Evolutionary conservation across 129 eudicot species (phyloP).

Genomic region (Arctium lappa): DNA sequence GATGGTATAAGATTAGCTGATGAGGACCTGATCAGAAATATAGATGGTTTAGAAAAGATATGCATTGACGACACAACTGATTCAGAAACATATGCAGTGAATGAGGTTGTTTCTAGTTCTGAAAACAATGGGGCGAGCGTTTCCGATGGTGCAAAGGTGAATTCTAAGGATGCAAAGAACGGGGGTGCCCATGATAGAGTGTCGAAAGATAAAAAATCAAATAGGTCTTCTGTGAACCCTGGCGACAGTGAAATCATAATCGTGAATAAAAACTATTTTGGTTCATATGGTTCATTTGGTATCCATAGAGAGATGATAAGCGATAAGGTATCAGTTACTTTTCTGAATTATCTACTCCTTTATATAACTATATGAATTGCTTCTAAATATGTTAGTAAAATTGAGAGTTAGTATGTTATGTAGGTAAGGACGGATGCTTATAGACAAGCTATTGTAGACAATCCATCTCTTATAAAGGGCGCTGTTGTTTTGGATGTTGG

Average conservation of each 20-base stretch:
- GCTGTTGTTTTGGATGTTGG: conserved; percentile 93
- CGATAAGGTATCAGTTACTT: conserved; percentile 60
- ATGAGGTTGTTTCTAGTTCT: conserved; percentile 28
- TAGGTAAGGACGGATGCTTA: conserved; percentile 95
- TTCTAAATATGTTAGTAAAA: neutral
- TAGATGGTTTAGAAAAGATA: conserved; percentile 28
- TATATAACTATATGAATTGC: neutral
- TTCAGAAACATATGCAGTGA: conserved; percentile 14
- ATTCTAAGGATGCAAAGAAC: conserved; percentile 1
- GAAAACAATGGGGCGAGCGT: conserved; percentile 11
- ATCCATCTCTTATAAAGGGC: conserved; percentile 76
- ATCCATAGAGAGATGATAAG: conserved; percentile 95
- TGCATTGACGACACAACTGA: conserved; percentile 31
- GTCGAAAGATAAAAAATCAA: conserved; percentile 18
- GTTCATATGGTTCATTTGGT: conserved; percentile 76
- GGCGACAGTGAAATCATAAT: conserved; percentile 37
- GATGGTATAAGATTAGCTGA: conserved; percentile 33
- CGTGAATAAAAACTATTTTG: conserved; percentile 76
- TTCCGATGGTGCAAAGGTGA: neutral
- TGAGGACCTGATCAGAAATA: conserved; percentile 28
- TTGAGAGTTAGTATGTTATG: conserved; percentile 7
- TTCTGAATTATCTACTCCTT: neutral
- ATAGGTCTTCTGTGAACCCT: conserved; percentile 20
- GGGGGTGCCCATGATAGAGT: neutral
- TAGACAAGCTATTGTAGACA: conserved; percentile 63